Base-by-base conservation (phyloP, 148 eudicot genomes). In the Silene latifolia region DNA sequence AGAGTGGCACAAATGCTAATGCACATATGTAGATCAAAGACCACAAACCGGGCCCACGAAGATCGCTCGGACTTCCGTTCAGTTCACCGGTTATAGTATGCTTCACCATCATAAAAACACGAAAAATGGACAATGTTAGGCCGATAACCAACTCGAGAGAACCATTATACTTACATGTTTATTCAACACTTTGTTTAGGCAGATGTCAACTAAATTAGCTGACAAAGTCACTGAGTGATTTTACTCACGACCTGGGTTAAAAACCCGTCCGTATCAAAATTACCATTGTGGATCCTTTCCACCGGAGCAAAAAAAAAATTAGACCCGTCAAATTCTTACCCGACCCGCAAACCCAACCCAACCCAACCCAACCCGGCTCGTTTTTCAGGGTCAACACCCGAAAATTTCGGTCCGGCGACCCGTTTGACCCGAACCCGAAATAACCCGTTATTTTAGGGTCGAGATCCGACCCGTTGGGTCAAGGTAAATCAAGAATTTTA, bases 81-180 rank as follows among this genome's bases (percentile, higher is more conserved):
- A 54, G 66, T 48, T 54, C 56, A 51, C 56, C 58, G 0, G 71
- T 48, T 17, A 56, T 14, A 57, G 76, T 35, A 78, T 73, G 61
- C 74, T 72, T 67, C 73, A 62, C 24, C 77, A 56, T 57, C 73
- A 73, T 65, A 71, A 78, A 76, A 76, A 32, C 77, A 79, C 11
- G 62, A 25, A 73, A 78, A 67, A 72, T 21, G 29, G 18, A 73
- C 47, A 39, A n/a, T 11, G 74, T 67, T 58, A 51, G 73, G 77
- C 66, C 13, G 15, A 44, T 17, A 51, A 39, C 44, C 46, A 53
- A 53, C 19, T 53, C 24, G 76, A 62, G 27, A 21, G 19, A 64
- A 70, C 23, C 15, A 14, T 19, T 11, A 39, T n/a, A 23, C 32
- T 66, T 63, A 29, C 47, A 74, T 24, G 63, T 24, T 32, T 32